These are phyloP conservation scores for Berkeleyomyces rouxiae DNA, from an alignment of 2,329 filamentous ascomycete genomes.

Conservation along the genomic window DNA sequence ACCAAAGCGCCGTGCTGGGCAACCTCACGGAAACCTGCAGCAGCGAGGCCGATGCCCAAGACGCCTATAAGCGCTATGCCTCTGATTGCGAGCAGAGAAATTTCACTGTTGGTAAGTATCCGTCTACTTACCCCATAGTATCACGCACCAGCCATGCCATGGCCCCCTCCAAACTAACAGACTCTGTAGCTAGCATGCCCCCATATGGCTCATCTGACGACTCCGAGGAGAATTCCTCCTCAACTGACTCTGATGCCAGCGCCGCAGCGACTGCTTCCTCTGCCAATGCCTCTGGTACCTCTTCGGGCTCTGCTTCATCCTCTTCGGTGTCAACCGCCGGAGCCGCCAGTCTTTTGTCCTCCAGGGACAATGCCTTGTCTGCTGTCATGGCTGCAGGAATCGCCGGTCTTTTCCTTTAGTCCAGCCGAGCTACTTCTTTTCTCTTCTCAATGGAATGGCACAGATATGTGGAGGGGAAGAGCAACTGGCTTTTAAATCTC, in stretches of 20 bases:
- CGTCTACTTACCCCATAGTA: neutral
- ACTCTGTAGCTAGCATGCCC: neutral
- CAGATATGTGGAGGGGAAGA: neutral
- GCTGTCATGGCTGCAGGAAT: slow-evolving; percentile 2
- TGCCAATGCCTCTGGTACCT: neutral
- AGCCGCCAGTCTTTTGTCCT: neutral
- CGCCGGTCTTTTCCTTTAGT: neutral
- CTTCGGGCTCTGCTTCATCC: neutral
- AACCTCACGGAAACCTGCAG: slow-evolving; percentile 13
- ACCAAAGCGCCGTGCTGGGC: slow-evolving; percentile 13
- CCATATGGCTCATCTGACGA: neutral
- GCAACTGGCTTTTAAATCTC: neutral
- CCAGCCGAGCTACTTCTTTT: neutral
- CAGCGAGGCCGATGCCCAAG: neutral
- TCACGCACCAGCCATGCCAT: neutral
- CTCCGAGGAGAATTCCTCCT: neutral
- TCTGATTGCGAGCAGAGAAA: slow-evolving; percentile 9
- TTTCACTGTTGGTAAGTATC: slow-evolving; percentile 8
- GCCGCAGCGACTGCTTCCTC: neutral
- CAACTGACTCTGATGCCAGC: neutral
- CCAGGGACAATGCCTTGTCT: neutral
- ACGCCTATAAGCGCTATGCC: slow-evolving; percentile 13
- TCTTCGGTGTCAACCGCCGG: slow-evolving; percentile 1
- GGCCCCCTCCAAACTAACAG: neutral
- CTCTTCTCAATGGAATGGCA: neutral